Percentiles rank a stretch among this genome's conserved stretches.
Conservation (phyloP, 139 green algal species). For the Chara braunii region DNA sequence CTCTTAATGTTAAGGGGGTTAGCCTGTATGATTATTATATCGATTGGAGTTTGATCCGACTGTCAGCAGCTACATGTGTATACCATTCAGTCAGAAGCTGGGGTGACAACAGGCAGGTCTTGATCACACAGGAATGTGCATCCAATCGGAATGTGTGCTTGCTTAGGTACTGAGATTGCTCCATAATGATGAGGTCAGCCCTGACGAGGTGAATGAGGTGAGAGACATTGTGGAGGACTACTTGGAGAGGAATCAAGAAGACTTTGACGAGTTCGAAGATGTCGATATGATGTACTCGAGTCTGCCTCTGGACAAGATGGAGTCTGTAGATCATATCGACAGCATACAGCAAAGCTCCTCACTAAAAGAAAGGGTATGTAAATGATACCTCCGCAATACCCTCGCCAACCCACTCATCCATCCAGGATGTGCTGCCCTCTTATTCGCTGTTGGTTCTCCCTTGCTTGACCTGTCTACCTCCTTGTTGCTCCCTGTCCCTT, state of each 20-base stretch:
- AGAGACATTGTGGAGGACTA: conserved; percentile 86
- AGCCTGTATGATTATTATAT: too few species aligned
- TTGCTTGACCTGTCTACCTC: too few species aligned
- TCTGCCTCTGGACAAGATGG: conserved; percentile 35
- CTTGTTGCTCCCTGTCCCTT: too few species aligned
- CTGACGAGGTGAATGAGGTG: conserved; percentile 48
- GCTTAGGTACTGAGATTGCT: conserved; percentile 70
- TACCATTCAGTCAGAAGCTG: too few species aligned
- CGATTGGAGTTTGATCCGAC: too few species aligned
- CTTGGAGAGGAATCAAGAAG: conserved; percentile 65
- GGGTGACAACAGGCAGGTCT: too few species aligned
- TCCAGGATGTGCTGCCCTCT: too few species aligned
- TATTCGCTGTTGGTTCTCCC: too few species aligned
- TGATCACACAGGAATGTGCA: neutral
- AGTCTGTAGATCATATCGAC: conserved; percentile 19
- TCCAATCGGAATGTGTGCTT: neutral
- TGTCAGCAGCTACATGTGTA: too few species aligned
- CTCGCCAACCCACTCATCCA: too few species aligned
- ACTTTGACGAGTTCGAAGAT: conserved; percentile 66
- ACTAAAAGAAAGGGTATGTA: neutral
- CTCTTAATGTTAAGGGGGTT: too few species aligned
- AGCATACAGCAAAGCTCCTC: neutral
- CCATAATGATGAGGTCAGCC: conserved; percentile 82
- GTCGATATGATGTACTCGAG: conserved; percentile 72
- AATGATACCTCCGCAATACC: too few species aligned